Percentiles rank a stretch among this genome's conserved stretches.
These are phyloP conservation scores for Aspergillus ostianus DNA, from an alignment of 495 filamentous ascomycete species.

Conservation along the genomic window DNA sequence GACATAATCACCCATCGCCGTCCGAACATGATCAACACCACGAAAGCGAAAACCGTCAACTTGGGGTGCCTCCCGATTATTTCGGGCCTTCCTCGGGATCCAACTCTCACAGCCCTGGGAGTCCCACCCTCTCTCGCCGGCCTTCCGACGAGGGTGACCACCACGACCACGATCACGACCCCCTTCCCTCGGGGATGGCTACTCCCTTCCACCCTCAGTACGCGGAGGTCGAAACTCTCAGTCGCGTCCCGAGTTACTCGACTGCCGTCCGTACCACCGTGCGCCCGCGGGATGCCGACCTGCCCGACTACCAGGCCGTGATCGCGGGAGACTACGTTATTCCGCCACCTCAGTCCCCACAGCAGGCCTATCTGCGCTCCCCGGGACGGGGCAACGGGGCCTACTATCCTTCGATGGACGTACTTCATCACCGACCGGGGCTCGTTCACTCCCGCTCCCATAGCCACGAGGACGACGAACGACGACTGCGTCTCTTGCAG, in stretches of 20 bases:
- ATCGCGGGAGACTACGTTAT: slow-evolving; percentile 33
- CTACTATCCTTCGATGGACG: slow-evolving; percentile 28
- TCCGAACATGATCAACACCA: slow-evolving; percentile 26
- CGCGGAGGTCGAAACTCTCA: slow-evolving; percentile 60
- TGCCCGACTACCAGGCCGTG: slow-evolving; percentile 54
- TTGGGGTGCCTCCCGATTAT: slow-evolving; percentile 33
- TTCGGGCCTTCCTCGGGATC: slow-evolving; percentile 34
- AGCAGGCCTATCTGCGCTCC: slow-evolving; percentile 41
- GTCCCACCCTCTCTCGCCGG: slow-evolving; percentile 50
- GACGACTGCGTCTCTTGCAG: slow-evolving; percentile 40
- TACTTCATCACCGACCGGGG: slow-evolving; percentile 32
- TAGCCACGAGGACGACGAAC: slow-evolving; percentile 40
- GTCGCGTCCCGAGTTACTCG: slow-evolving; percentile 75
- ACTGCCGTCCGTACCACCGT: slow-evolving; percentile 67
- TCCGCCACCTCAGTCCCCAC: slow-evolving; percentile 37
- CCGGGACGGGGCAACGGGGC: slow-evolving; percentile 29
- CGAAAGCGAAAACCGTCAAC: slow-evolving; percentile 23
- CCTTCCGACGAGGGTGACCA: slow-evolving; percentile 58
- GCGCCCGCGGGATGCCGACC: slow-evolving; percentile 43
- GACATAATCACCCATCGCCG: slow-evolving; percentile 24
- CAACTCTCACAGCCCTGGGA: slow-evolving; percentile 37
- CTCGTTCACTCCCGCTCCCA: slow-evolving; percentile 24
- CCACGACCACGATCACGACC: slow-evolving; percentile 44
- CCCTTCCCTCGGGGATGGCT: slow-evolving; percentile 47
- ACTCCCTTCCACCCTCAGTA: slow-evolving; percentile 65